phyloP scores from a whole-genome alignment of 371 early-diverging fungal genomes.

The Zopfochytrium polystomum region DNA sequence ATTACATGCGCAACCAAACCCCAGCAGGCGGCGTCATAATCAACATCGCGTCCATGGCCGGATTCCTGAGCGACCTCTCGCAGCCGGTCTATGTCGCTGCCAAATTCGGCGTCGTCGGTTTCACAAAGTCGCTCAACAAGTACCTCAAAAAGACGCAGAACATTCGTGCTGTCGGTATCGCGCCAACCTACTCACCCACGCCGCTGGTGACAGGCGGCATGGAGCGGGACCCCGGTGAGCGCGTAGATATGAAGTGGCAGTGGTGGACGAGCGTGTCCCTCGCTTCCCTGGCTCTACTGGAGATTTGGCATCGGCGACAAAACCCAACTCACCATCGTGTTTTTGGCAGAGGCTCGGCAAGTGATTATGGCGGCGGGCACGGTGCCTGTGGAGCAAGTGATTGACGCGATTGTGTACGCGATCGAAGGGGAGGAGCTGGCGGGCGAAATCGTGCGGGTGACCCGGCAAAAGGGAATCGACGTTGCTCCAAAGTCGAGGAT shows the following conservation, averaged over 20 bases:
- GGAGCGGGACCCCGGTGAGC: too few species aligned
- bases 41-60: constrained; percentile 76
- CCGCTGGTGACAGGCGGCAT: constrained; percentile 24
- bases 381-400: constrained; percentile 57
- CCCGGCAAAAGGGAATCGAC: constrained; percentile 48
- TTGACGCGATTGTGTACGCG: constrained; percentile 61
- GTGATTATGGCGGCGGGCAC: constrained; percentile 13
- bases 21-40: constrained; percentile 63
- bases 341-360: too few species aligned
- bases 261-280: too few species aligned
- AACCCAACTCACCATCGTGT: too few species aligned
- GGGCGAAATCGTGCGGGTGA: constrained; percentile 48
- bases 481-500: constrained; percentile 12
- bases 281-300: too few species aligned
- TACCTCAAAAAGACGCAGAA: constrained; percentile 42
- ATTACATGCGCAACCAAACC: constrained; percentile 48
- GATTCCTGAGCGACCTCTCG: constrained; percentile 57
- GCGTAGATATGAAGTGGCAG: too few species aligned
- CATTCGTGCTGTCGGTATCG: constrained; percentile 73
- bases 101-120: constrained; percentile 72
- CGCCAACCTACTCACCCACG: constrained; percentile 66
- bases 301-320: too few species aligned
- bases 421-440: constrained; percentile 60
- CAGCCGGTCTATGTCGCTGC: constrained; percentile 77
- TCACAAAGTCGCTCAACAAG: constrained; percentile 55